These are phyloP conservation scores for Bacidia rubella DNA, from an alignment of 495 filamentous ascomycete species.

Conservation along the genomic window DNA sequence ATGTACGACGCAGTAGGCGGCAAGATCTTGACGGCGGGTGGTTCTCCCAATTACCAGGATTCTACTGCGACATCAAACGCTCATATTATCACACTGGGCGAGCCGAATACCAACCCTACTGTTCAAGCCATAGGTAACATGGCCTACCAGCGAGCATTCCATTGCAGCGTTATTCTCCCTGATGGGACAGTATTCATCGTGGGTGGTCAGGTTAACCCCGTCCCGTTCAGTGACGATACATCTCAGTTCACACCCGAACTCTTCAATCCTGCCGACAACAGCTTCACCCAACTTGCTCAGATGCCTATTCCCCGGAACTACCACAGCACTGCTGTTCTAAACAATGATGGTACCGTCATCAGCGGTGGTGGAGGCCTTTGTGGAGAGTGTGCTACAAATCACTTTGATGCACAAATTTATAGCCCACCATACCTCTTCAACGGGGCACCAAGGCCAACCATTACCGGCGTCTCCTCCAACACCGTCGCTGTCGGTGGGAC, in stretches of 20 bases:
- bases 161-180: constrained; percentile 42
- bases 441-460: constrained; percentile 28
- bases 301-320: constrained; percentile 38
- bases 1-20: constrained; percentile 45
- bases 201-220: constrained; percentile 36
- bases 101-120: constrained; percentile 17
- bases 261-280: constrained; percentile 32
- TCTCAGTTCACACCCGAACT: constrained; percentile 35
- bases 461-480: constrained; percentile 15
- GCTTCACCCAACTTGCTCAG: constrained; percentile 28
- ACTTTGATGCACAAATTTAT: constrained; percentile 46
- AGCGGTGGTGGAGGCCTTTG: constrained; percentile 45
- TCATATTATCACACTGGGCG: constrained; percentile 35
- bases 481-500: constrained; percentile 18
- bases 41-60: constrained; percentile 31
- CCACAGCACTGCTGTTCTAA: constrained; percentile 40
- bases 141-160: constrained; percentile 35
- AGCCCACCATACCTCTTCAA: constrained; percentile 41
- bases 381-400: constrained; percentile 37
- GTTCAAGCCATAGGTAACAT: constrained; percentile 29
- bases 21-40: constrained; percentile 41
- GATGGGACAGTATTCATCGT: constrained; percentile 42
- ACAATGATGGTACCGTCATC: constrained; percentile 42
- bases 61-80: constrained; percentile 28
- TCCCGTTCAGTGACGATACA: constrained; percentile 38